Base-by-base conservation (phyloP, 1,284 basidiomycete species). In the Xerocomus amazonicus region DNA sequence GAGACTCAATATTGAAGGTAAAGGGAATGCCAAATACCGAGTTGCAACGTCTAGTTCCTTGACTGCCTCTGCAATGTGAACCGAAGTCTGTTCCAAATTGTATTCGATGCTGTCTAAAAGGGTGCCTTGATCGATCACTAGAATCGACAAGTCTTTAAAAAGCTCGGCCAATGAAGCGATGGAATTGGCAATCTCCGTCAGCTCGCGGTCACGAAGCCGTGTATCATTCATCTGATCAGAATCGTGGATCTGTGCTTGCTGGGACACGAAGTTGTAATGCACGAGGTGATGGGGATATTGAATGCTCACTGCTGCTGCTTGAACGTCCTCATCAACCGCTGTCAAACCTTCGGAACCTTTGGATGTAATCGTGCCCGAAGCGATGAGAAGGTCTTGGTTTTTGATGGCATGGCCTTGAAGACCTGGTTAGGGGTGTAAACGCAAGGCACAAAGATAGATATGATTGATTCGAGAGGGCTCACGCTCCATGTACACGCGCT, bases 81-180 rank as follows among this genome's bases (percentile, higher is more conserved):
- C 80, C 7, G 87, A 84, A 17, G 95, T 93, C 67, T 90, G 86
- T 67, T 98, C 93, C 49, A 99, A 92, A 66, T 99, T 99, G 72
- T 93, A 99, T 70, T 99, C 97, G 50, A 99, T 84, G 36, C 91
- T 90, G 70, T 99, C 97, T 50, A 99, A 77, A 47, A 99, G 80
- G 9, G 96, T 97, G 10, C 97, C 97, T 67, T 99, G 97, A 69
- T 99, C 97, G 56, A 99, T 97, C 49, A 99, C 93, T 53, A 99
- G 80, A 35, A 79, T 81, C 19, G 87, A 89, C 35, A 99, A 77
- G 65, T 99, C 97, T 60, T 95, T 92, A 78, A 99, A 99, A 38
- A 99, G 80, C 62, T 96, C 93, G 2, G 95, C 95, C 19, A 99
- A 79, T 43, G 87, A 83, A 32, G 88, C 80, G 59, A 99, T 99